Conservation (phyloP, 306 rosid genomes). For the Chamaecrista fasciculata region DNA sequence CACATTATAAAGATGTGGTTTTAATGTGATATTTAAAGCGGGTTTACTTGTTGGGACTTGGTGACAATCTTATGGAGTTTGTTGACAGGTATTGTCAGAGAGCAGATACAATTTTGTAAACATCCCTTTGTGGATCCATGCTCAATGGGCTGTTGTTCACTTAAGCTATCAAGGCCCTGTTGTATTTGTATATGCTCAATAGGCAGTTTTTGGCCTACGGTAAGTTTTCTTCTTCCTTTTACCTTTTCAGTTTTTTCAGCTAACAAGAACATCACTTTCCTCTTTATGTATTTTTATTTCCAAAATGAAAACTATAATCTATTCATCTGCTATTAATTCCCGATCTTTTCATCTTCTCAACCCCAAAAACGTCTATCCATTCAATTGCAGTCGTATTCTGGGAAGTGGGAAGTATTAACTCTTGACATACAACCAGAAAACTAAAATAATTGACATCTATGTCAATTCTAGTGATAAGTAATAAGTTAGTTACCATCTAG, state of each 20-base stretch:
- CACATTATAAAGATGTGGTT: not conserved
- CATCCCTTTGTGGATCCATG: not conserved
- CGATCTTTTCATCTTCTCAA: not conserved
- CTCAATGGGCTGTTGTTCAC: slow-evolving; percentile 23
- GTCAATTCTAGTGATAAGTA: not conserved
- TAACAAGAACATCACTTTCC: not conserved
- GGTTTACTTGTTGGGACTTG: not conserved
- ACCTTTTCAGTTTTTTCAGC: not conserved
- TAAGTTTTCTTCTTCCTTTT: not conserved
- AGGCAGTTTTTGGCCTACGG: slow-evolving; percentile 12
- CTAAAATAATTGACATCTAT: not conserved
- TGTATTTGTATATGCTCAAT: not conserved
- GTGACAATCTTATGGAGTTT: not conserved
- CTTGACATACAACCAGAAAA: not conserved
- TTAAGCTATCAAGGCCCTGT: slow-evolving; percentile 3
- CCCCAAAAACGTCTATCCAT: not conserved
- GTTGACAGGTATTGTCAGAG: not conserved
- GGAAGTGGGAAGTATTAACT: too few relatives aligned
- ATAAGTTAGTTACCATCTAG: not conserved
- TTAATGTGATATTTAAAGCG: not conserved
- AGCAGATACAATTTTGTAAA: not conserved
- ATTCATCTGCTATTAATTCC: not conserved
- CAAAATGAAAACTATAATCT: too few relatives aligned
- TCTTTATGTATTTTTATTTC: not conserved
- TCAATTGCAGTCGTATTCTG: too few relatives aligned